Conservation (phyloP, 495 filamentous ascomycete genomes). For the Terfezia boudieri region DNA sequence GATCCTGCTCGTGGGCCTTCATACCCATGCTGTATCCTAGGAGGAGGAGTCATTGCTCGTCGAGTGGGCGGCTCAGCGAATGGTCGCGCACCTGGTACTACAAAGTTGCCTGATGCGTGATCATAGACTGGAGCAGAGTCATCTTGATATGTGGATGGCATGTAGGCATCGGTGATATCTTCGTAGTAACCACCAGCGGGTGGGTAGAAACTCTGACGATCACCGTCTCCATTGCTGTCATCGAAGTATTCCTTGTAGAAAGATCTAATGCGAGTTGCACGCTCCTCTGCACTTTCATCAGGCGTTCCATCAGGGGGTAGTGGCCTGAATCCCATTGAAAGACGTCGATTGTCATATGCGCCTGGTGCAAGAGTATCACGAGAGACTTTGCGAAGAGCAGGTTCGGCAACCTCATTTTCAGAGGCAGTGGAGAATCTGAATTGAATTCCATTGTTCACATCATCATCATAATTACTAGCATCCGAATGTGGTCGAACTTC, state of each 20-base stretch:
- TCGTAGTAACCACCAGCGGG: not conserved
- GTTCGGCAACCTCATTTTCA: slow-evolving; percentile 9
- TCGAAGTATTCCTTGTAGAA: slow-evolving; percentile 99
- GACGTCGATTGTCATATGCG: slow-evolving; percentile 38
- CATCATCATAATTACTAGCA: slow-evolving; percentile 40
- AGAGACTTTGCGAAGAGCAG: slow-evolving; percentile 6
- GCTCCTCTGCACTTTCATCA: slow-evolving; percentile 69
- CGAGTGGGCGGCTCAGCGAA: slow-evolving; percentile 66
- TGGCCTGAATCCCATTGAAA: slow-evolving; percentile 81
- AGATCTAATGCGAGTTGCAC: slow-evolving; percentile 87
- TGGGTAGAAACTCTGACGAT: slow-evolving; percentile 35
- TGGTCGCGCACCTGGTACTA: slow-evolving; percentile 37
- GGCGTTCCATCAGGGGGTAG: slow-evolving; percentile 58
- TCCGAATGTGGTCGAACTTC: slow-evolving; percentile 22
- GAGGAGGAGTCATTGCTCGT: slow-evolving; percentile 93
- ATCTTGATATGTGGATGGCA: slow-evolving; percentile 19
- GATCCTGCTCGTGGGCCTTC: slow-evolving; percentile 30
- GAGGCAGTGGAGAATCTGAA: slow-evolving; percentile 27
- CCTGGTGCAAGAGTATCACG: slow-evolving; percentile 10
- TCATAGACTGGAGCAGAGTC: slow-evolving; percentile 42
- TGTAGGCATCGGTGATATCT: slow-evolving; percentile 17
- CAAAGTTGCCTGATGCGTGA: slow-evolving; percentile 47
- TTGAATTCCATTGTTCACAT: slow-evolving; percentile 22
- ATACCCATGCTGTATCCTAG: slow-evolving; percentile 53
- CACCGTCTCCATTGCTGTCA: slow-evolving; percentile 55